Conservation (phyloP, 257 asterid species). For the Hygrophila difformis region DNA sequence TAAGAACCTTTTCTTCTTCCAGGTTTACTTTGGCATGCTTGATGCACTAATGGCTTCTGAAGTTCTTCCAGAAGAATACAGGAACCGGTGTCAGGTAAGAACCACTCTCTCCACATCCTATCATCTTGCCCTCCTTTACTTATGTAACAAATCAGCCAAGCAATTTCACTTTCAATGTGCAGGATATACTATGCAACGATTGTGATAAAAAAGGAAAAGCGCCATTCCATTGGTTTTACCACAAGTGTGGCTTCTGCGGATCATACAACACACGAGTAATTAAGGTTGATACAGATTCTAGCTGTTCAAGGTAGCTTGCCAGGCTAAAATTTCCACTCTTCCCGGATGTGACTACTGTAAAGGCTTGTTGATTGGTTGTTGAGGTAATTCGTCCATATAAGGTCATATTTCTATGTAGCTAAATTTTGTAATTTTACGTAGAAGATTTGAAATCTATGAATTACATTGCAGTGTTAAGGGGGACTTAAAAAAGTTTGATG, state of each 20-base stretch:
- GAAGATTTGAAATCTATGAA: too few species aligned
- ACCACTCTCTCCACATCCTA: background rate
- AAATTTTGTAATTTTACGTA: too few species aligned
- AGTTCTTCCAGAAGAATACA: slow-evolving; percentile 85
- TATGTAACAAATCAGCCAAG: background rate
- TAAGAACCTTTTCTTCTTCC: too few species aligned
- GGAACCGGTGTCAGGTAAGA: slow-evolving; percentile 67
- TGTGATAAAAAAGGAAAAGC: slow-evolving; percentile 73
- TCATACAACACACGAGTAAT: slow-evolving; percentile 86
- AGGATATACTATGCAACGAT: slow-evolving; percentile 90
- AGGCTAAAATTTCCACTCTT: too few species aligned
- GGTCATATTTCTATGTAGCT: too few species aligned
- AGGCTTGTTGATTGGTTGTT: too few species aligned
- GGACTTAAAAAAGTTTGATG: too few species aligned
- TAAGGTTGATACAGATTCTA: too few species aligned
- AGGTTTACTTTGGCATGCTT: slow-evolving; percentile 97
- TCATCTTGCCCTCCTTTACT: background rate
- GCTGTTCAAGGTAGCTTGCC: too few species aligned
- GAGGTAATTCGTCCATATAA: too few species aligned
- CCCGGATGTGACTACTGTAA: too few species aligned
- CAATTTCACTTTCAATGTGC: slow-evolving; percentile 4
- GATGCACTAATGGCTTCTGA: slow-evolving; percentile 93
- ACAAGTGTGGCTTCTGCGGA: slow-evolving; percentile 77
- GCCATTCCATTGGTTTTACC: slow-evolving; percentile 89
- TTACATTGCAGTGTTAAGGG: too few species aligned